Evolutionary conservation across 768 basidiomycete species (phyloP).

Genomic region (Auricularia auricula-judae): DNA sequence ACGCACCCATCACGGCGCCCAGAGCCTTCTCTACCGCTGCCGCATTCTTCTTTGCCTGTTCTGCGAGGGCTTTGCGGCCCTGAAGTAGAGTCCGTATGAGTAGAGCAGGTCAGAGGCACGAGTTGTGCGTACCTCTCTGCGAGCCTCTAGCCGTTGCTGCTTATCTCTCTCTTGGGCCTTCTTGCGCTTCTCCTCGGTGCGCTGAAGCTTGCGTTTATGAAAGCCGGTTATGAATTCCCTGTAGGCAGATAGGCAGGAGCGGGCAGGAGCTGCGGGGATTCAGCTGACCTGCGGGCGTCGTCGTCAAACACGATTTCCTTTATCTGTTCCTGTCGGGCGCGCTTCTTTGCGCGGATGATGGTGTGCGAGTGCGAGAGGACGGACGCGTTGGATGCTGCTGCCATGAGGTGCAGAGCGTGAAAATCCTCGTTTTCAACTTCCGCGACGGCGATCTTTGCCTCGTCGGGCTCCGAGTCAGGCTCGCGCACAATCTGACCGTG

Average conservation of each 20-base stretch:
- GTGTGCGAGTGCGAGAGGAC: slow-evolving; percentile 53
- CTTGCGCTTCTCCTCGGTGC: slow-evolving; percentile 62
- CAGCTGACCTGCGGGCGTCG: slow-evolving; percentile 56
- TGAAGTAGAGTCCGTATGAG: slow-evolving; percentile 18
- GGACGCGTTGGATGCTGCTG: slow-evolving; percentile 32
- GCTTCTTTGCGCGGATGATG: slow-evolving; percentile 56
- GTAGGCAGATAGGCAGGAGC: not conserved
- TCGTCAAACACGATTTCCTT: slow-evolving; percentile 84
- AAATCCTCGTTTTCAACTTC: no score
- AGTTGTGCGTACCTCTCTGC: slow-evolving; percentile 53
- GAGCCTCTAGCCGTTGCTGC: slow-evolving; percentile 57
- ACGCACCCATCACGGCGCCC: slow-evolving; percentile 2
- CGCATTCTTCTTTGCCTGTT: slow-evolving; percentile 70
- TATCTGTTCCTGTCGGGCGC: slow-evolving; percentile 53
- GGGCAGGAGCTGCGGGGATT: not conserved
- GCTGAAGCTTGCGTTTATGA: slow-evolving; percentile 82
- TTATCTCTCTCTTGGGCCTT: slow-evolving; percentile 71
- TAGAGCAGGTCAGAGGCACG: not conserved
- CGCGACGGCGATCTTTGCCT: no score
- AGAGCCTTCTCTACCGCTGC: slow-evolving; percentile 59
- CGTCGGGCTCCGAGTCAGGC: no score
- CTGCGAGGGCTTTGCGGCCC: slow-evolving; percentile 69
- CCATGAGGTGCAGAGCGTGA: not conserved
- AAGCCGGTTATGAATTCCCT: slow-evolving; percentile 92
- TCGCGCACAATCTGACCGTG: no score